Evolutionary conservation across 495 filamentous ascomycete species (phyloP).

Genomic region (Apodospora peruviana): DNA sequence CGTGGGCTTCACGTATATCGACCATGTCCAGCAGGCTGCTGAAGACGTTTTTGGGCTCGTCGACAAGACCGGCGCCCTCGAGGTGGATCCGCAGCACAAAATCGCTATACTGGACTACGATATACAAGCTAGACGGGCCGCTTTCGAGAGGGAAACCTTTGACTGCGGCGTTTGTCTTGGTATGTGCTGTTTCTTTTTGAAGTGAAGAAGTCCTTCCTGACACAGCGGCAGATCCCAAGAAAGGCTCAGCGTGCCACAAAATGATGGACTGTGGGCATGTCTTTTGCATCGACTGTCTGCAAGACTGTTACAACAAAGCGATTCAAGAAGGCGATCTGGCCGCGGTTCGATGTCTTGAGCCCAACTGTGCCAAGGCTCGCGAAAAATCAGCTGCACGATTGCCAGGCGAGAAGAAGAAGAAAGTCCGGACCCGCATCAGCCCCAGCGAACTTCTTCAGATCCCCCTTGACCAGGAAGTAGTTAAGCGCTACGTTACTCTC

Average conservation of each 20-base stretch:
- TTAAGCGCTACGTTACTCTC: constrained; percentile 79
- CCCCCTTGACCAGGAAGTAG: constrained; percentile 62
- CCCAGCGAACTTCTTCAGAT: constrained; percentile 89
- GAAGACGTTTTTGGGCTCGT: constrained; percentile 72
- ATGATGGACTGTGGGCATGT: constrained; percentile 80
- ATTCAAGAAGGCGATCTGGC: constrained; percentile 81
- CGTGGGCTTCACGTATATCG: constrained; percentile 81
- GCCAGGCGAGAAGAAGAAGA: constrained; percentile 30
- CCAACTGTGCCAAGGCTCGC: constrained; percentile 65
- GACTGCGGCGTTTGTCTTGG: constrained; percentile 82
- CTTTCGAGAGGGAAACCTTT: constrained; percentile 80
- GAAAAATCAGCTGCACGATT: constrained; percentile 20
- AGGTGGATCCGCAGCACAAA: constrained; percentile 56
- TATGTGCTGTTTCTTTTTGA: constrained; percentile 19
- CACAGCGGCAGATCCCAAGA: constrained; percentile 68
- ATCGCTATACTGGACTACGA: constrained; percentile 75
- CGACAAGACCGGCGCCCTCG: constrained; percentile 44
- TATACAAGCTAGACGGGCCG: constrained; percentile 60
- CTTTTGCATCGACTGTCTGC: constrained; percentile 79
- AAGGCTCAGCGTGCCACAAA: constrained; percentile 72
- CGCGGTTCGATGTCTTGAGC: constrained; percentile 68
- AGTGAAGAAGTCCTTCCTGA: constrained; percentile 16
- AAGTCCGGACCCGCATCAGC: constrained; percentile 59
- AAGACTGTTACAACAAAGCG: constrained; percentile 81
- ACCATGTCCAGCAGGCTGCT: constrained; percentile 73